Percentiles rank a stretch among this genome's conserved stretches.
These are phyloP conservation scores for Spirogloea muscicola DNA, from an alignment of 139 green algal genomes.

Conservation along the genomic window DNA sequence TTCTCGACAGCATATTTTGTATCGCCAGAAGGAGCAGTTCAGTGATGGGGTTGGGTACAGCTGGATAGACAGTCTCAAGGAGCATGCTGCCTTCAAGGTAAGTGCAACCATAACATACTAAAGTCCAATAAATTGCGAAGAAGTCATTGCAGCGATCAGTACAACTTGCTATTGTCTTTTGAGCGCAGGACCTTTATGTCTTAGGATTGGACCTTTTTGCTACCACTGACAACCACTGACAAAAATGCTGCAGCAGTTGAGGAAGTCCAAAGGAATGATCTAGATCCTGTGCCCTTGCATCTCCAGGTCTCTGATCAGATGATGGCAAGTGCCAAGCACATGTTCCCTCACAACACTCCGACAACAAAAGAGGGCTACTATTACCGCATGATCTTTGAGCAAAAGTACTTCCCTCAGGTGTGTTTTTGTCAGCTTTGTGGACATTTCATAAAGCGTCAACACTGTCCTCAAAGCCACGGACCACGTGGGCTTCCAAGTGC, in stretches of 20 bases:
- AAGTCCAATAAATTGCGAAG: too few species aligned
- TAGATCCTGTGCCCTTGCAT: not conserved
- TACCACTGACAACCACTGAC: not conserved
- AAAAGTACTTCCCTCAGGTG: constrained; percentile 50
- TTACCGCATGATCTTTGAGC: constrained; percentile 51
- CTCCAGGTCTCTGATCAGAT: constrained; percentile 36
- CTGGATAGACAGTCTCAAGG: constrained; percentile 82
- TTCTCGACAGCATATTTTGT: constrained; percentile 37
- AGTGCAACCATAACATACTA: not conserved
- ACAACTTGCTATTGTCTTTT: not conserved
- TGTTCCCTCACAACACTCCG: constrained; percentile 50
- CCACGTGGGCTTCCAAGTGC: not conserved
- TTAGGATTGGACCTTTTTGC: not conserved
- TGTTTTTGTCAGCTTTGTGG: not conserved
- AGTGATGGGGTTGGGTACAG: constrained; percentile 81
- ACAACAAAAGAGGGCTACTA: constrained; percentile 45
- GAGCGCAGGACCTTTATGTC: not conserved
- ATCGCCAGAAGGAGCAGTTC: constrained; percentile 98
- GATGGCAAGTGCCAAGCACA: constrained; percentile 32
- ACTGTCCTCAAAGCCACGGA: not conserved
- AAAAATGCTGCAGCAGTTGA: not conserved
- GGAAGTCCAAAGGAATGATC: not conserved
- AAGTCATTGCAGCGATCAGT: too few species aligned
- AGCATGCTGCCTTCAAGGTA: constrained; percentile 56
- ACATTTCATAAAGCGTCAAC: too few species aligned